Base-by-base conservation (phyloP, 116 monocot species). In the Zostera marina region DNA sequence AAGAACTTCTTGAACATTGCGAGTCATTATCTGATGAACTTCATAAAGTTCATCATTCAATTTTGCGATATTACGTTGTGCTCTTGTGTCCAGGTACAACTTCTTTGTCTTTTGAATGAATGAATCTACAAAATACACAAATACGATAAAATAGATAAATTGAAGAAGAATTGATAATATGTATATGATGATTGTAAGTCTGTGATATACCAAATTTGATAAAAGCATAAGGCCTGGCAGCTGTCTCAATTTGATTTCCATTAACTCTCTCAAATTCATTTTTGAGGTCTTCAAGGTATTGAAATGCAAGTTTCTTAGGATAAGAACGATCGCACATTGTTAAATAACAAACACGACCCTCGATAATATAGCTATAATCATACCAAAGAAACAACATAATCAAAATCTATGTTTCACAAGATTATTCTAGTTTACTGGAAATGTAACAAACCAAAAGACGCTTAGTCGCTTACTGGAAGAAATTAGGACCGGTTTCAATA, bases 21-120 rank as follows among this genome's bases (percentile, higher is more conserved):
- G 81, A 32, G 94, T 94, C 94, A 94, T 94, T 73, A 94, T 88
- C 54, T 94, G 94, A 63, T 94, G 94, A 41, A 94, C 94, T 74
- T 88, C 94, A 63, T 84, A 88, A 41, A 94, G 84, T 61, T 94
- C 94, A 59, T 94, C 94, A 76, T 94, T 94, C 65, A 94, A 66
- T 63, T 94, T 94, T 64, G 88, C 81, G 56, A 94, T 73, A 68
- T 94, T 94, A 32, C 94, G 65, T 53, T 94, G 94, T 16, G 94
- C 82, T 16, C 76, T 73, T 2, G 94, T 85, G 67, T 94, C 94
- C 65, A 80, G 57, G 69, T 94, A 94, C 15, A 88, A 65, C 52
- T 94, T 94, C 72, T 82, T 94, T 21, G 85, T 85, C 74, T 80
- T 85, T 59, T 85, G 85, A 66, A 85, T 85, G 67, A 85, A 80